Percentiles rank a stretch among this genome's conserved stretches.
Evolutionary conservation across 2,329 filamentous ascomycete species (phyloP).

Genomic region (Talaromyces islandicus): DNA sequence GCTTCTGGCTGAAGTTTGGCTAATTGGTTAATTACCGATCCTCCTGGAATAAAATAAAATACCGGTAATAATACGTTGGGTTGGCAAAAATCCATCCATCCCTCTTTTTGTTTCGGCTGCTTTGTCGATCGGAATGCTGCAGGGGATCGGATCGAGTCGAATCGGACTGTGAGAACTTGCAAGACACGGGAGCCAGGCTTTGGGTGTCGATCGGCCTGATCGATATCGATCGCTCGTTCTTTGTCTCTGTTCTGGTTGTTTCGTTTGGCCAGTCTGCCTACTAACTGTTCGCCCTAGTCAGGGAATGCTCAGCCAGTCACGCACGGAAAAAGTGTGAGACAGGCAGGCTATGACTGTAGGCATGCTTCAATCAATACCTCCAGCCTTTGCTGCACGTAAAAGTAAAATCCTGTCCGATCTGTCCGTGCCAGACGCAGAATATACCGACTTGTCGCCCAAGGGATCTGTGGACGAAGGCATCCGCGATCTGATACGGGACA

Average conservation of each 20-base stretch:
- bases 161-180: not conserved
- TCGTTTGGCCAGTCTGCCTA: not conserved
- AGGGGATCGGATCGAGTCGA: not conserved
- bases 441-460: slow-evolving; percentile 82
- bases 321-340: not conserved
- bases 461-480: slow-evolving; percentile 78
- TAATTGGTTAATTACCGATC: not conserved
- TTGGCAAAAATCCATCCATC: not conserved
- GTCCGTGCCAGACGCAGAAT: slow-evolving; percentile 60
- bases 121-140: not conserved
- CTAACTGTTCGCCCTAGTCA: not conserved
- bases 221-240: not conserved
- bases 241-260: not conserved
- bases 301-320: not conserved
- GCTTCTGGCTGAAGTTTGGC: not conserved
- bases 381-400: slow-evolving; percentile 58
- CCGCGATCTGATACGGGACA: slow-evolving; percentile 66
- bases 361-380: slow-evolving; percentile 12
- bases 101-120: not conserved
- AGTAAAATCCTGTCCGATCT: slow-evolving; percentile 66
- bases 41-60: not conserved
- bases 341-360: not conserved
- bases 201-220: not conserved
- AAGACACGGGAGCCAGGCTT: not conserved
- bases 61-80: not conserved